Evolutionary conservation across 2,329 filamentous ascomycete genomes (phyloP).

Genomic region (Microcera coccophila): DNA sequence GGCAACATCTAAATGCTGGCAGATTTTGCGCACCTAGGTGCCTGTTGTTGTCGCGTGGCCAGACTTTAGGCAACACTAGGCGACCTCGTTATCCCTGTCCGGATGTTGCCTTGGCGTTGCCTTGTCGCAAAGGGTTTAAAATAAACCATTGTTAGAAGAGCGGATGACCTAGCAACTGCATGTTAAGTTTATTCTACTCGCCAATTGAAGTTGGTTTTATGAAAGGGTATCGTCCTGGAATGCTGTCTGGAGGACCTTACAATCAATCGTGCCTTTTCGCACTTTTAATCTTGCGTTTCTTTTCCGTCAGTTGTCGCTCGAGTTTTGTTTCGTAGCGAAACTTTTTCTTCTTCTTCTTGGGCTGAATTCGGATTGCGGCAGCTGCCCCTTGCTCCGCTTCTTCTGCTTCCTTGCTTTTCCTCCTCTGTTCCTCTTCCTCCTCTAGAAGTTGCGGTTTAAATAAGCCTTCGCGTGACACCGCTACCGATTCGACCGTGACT

Average conservation of each 20-base stretch:
- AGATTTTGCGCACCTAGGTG: constrained; percentile 16
- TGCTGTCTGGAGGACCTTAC: constrained; percentile 14
- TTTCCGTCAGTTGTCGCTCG: constrained; percentile 70
- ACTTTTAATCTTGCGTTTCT: constrained; percentile 66
- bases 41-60: constrained; percentile 16
- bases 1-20: constrained; percentile 71
- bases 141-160: constrained; percentile 26
- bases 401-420: constrained; percentile 29
- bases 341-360: constrained; percentile 82
- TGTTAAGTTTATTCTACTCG: constrained; percentile 29
- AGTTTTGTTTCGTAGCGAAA: constrained; percentile 90
- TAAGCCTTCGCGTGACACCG: constrained; percentile 70
- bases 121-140: no score
- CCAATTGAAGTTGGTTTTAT: constrained; percentile 27
- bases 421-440: constrained; percentile 38
- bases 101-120: constrained; percentile 20
- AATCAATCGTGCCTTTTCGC: constrained; percentile 19
- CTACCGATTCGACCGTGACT: constrained; percentile 87
- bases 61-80: constrained; percentile 14
- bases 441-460: constrained; percentile 46
- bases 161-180: constrained; percentile 29
- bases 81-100: constrained; percentile 13
- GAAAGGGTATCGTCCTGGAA: constrained; percentile 32
- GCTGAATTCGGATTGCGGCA: constrained; percentile 37
- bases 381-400: constrained; percentile 25